Percentiles rank a stretch among this genome's conserved stretches.
These are phyloP conservation scores for Novakomyces olei DNA, from an alignment of 805 yeast genomes.

Conservation along the genomic window DNA sequence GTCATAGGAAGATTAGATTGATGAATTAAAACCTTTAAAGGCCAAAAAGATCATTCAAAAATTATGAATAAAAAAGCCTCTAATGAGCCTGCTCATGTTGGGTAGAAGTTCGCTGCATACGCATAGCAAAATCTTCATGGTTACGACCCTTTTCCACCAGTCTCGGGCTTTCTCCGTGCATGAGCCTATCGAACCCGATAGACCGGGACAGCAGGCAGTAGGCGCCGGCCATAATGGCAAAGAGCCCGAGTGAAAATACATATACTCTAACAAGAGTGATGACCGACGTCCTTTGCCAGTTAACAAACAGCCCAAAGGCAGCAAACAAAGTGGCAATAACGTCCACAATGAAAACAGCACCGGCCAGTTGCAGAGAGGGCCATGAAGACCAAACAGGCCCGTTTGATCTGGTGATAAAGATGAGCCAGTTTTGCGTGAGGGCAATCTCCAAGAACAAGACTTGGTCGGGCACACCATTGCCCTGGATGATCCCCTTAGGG, in stretches of 20 bases:
- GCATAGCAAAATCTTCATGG: constrained; percentile 36
- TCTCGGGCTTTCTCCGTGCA: constrained; percentile 29
- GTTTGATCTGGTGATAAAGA: constrained; percentile 87
- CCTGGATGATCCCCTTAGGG: constrained; percentile 78
- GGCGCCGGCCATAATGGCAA: constrained; percentile 91
- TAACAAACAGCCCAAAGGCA: constrained; percentile 94
- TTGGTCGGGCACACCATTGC: constrained; percentile 88
- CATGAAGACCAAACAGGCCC: constrained; percentile 96
- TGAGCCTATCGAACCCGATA: constrained; percentile 28
- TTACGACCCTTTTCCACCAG: constrained; percentile 25
- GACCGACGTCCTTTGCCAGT: constrained; percentile 77
- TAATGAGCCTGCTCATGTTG: constrained; percentile 35
- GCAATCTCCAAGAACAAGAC: constrained; percentile 83
- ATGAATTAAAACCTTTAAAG: too few species aligned
- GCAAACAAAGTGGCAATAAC: constrained; percentile 80
- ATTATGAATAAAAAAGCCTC: constrained; percentile 3
- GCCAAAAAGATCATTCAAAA: too few species aligned
- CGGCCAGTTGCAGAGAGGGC: constrained; percentile 92
- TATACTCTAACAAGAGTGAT: constrained; percentile 86
- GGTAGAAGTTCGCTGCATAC: constrained; percentile 45
- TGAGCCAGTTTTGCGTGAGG: constrained; percentile 90
- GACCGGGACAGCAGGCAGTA: constrained; percentile 70
- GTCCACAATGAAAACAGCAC: constrained; percentile 82
- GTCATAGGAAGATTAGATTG: too few species aligned
- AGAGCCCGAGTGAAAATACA: constrained; percentile 90